Conservation (phyloP, 2,329 filamentous ascomycete species). For the Clarireedia hainanense region DNA sequence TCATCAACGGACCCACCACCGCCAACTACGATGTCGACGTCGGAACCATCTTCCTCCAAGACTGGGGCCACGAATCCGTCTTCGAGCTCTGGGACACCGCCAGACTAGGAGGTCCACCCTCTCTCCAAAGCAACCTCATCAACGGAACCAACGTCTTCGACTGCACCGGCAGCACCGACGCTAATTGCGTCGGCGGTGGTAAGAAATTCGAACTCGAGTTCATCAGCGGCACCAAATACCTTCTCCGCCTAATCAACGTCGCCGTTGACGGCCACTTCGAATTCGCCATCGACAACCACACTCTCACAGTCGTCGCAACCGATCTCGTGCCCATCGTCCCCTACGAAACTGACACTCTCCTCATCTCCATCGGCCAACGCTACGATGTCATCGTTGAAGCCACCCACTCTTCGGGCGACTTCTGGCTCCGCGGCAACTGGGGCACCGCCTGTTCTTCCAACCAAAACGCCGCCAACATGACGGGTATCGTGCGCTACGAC, state of each 20-base stretch:
- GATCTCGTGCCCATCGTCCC: slow-evolving; percentile 53
- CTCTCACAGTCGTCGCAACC: slow-evolving; percentile 47
- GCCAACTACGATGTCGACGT: slow-evolving; percentile 46
- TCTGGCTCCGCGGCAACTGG: slow-evolving; percentile 44
- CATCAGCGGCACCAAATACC: slow-evolving; percentile 33
- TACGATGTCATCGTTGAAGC: slow-evolving; percentile 40
- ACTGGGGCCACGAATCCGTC: slow-evolving; percentile 26
- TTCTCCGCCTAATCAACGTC: slow-evolving; percentile 38
- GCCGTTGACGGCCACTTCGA: slow-evolving; percentile 37
- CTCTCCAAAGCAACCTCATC: slow-evolving; percentile 24
- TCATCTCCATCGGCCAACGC: slow-evolving; percentile 50
- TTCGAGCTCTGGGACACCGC: slow-evolving; percentile 21
- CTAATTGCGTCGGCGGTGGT: slow-evolving; percentile 23
- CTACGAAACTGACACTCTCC: slow-evolving; percentile 41
- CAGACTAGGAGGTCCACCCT: slow-evolving; percentile 19
- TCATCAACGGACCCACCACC: slow-evolving; percentile 52
- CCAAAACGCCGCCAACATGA: slow-evolving; percentile 40
- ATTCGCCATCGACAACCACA: slow-evolving; percentile 49
- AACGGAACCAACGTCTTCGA: slow-evolving; percentile 27
- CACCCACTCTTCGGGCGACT: slow-evolving; percentile 47
- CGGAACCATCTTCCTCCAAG: slow-evolving; percentile 23
- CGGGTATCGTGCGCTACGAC: slow-evolving; percentile 35
- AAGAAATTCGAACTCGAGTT: slow-evolving; percentile 27
- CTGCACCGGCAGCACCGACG: slow-evolving; percentile 17
- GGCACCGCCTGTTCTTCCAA: slow-evolving; percentile 50